phyloP scores from a whole-genome alignment of 805 yeast genomes.

The Tetrapisispora iriomotensis region DNA sequence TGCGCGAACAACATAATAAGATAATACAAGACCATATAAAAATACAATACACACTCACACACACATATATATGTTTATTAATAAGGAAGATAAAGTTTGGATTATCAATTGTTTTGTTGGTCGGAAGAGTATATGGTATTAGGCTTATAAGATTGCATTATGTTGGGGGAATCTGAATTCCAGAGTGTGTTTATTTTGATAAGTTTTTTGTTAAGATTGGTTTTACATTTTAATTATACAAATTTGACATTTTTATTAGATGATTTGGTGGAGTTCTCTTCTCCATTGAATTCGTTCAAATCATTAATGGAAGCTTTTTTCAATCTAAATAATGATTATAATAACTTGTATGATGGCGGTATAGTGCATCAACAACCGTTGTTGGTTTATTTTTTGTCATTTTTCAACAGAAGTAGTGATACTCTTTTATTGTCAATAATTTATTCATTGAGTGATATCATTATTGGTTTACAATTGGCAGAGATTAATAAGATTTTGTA shows the following conservation, averaged over 20 bases:
- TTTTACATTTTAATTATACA: constrained; percentile 18
- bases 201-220: constrained; percentile 9
- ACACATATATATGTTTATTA: too few relatives aligned
- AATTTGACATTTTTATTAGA: constrained; percentile 20
- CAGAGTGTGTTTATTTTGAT: not conserved
- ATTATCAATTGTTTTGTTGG: too few relatives aligned
- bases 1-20: too few relatives aligned
- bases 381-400: constrained; percentile 36
- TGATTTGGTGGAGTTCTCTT: constrained; percentile 26
- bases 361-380: constrained; percentile 81
- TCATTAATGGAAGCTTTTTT: constrained; percentile 59
- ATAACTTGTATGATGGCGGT: constrained; percentile 74
- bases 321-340: constrained; percentile 39
- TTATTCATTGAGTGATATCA: constrained; percentile 51
- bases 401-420: constrained; percentile 4
- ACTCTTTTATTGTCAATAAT: constrained; percentile 25
- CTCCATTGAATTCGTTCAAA: constrained; percentile 31
- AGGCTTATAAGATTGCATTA: too few relatives aligned
- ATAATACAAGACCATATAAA: too few relatives aligned
- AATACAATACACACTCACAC: too few relatives aligned
- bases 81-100: too few relatives aligned
- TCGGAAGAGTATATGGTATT: too few relatives aligned
- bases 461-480: constrained; percentile 46
- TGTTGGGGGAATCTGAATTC: not conserved
- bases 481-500: constrained; percentile 31